Evolutionary conservation across 2,329 filamentous ascomycete species (phyloP).

Genomic region (Fusarium nygamai): DNA sequence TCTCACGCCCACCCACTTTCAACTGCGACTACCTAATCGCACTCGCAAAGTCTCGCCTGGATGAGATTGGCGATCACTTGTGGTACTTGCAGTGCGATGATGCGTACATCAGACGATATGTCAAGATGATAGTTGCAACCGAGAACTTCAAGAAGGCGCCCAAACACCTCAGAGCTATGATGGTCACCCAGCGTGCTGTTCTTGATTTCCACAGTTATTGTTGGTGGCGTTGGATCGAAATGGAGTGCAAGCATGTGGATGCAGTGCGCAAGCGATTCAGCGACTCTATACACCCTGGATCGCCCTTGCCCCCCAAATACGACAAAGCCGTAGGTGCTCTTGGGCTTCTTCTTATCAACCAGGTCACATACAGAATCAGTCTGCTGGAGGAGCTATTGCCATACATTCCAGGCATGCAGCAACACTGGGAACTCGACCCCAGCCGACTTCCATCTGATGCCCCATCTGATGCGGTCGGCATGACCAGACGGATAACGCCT

Average conservation of each 20-base stretch:
- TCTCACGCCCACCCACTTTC: fast-evolving
- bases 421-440: not conserved
- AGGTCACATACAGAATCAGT: fast-evolving
- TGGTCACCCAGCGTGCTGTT: too few relatives aligned
- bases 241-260: fast-evolving
- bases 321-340: not conserved
- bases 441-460: not conserved
- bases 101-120: fast-evolving
- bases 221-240: not conserved
- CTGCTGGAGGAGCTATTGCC: not conserved
- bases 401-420: not conserved
- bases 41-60: fast-evolving
- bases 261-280: fast-evolving
- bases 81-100: not conserved
- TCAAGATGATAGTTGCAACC: fast-evolving
- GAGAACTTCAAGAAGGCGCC: not conserved
- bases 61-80: fast-evolving
- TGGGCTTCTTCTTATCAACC: not conserved
- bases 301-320: fast-evolving
- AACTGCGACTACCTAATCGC: fast-evolving
- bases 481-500: not conserved
- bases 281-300: not conserved
- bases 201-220: fast-evolving
- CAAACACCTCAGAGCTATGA: fast-evolving
- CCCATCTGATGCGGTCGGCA: not conserved